These are phyloP conservation scores for Ceratobasidium sp. DNA, from an alignment of 1,284 basidiomycete species.

Conservation along the genomic window DNA sequence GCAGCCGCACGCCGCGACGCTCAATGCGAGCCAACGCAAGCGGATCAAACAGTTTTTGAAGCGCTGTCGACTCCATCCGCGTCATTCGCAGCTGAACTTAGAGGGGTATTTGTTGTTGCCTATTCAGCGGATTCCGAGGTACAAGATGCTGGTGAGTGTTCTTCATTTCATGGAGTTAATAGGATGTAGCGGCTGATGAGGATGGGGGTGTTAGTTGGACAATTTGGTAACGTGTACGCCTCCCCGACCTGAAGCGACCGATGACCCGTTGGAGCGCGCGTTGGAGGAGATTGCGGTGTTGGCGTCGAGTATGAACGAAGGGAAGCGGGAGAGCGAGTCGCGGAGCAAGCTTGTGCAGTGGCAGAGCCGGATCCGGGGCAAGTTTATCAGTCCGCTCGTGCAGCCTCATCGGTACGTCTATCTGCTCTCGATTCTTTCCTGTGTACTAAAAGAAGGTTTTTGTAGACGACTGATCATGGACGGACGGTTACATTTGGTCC, in stretches of 20 bases:
- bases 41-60: slow-evolving; percentile 90
- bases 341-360: slow-evolving; percentile 89
- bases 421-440: not conserved
- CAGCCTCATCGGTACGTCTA: slow-evolving; percentile 89
- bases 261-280: slow-evolving; percentile 89
- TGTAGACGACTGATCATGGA: slow-evolving; percentile 88
- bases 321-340: slow-evolving; percentile 93
- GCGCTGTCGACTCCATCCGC: slow-evolving; percentile 84
- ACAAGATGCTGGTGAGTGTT: slow-evolving; percentile 84
- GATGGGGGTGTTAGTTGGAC: slow-evolving; percentile 71
- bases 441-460: not conserved
- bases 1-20: slow-evolving; percentile 52
- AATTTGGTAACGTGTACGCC: slow-evolving; percentile 87
- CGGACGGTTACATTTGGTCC: slow-evolving; percentile 83
- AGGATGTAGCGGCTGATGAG: not conserved
- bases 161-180: no score
- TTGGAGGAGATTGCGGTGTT: slow-evolving; percentile 87
- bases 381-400: slow-evolving; percentile 94
- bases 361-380: slow-evolving; percentile 92
- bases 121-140: slow-evolving; percentile 96
- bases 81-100: slow-evolving; percentile 96
- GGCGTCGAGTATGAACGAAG: slow-evolving; percentile 96
- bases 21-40: slow-evolving; percentile 83
- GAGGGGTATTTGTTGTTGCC: slow-evolving; percentile 96
- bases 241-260: slow-evolving; percentile 76